phyloP scores from a whole-genome alignment of 495 filamentous ascomycete species.

The Tricharina praecox region DNA sequence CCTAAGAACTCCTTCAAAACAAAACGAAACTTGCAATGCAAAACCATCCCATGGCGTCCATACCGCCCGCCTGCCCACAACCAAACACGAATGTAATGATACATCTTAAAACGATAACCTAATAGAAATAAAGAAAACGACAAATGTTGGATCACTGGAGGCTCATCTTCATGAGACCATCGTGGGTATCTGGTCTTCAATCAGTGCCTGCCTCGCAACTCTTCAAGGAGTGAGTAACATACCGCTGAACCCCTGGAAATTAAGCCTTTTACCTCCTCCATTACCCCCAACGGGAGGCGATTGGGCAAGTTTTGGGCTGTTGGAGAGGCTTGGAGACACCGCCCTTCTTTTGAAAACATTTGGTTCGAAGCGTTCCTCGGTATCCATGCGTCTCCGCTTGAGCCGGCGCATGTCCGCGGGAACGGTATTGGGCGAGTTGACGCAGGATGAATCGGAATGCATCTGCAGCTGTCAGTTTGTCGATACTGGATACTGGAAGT shows the following conservation, averaged over 20 bases:
- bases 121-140: too few species aligned
- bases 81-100: too few species aligned
- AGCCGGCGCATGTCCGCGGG: conserved; percentile 19
- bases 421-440: conserved; percentile 16
- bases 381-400: conserved; percentile 29
- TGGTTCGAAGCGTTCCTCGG: conserved; percentile 72
- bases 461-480: too few species aligned
- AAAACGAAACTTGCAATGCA: neutral
- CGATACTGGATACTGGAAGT: too few species aligned
- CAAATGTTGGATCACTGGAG: too few species aligned
- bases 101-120: too few species aligned
- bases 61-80: too few species aligned
- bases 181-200: conserved; percentile 52
- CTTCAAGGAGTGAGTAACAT: conserved; percentile 6
- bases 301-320: conserved; percentile 34
- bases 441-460: conserved; percentile 18
- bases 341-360: conserved; percentile 81
- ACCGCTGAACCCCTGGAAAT: conserved; percentile 73
- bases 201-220: neutral
- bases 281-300: conserved; percentile 28
- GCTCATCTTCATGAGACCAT: conserved; percentile 95
- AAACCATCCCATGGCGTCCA: neutral
- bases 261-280: conserved; percentile 57
- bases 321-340: conserved; percentile 63
- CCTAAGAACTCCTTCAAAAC: neutral